Conservation (phyloP, 169 alveolate genomes). For the Ichthyophthirius multifiliis region DNA sequence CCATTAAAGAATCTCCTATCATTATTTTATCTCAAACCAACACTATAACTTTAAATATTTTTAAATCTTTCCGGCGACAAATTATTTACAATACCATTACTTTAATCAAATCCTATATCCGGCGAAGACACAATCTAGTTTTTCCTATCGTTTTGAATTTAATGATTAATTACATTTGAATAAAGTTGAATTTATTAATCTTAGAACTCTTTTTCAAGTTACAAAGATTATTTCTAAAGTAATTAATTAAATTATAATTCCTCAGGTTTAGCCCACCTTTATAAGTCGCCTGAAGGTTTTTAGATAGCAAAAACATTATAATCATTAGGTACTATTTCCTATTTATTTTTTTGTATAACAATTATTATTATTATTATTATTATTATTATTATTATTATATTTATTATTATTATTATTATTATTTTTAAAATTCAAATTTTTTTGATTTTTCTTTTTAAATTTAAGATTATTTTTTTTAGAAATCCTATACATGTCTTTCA, state of each 20-base stretch:
- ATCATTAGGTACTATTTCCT: not conserved
- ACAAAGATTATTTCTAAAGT: not conserved
- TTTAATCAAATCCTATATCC: too few relatives aligned
- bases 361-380: not conserved
- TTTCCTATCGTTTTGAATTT: too few relatives aligned
- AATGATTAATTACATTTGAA: not conserved
- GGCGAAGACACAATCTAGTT: too few relatives aligned
- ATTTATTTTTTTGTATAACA: not conserved
- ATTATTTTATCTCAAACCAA: too few relatives aligned
- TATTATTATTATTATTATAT: not conserved
- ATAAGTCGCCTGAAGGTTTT: not conserved
- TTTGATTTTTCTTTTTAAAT: too few relatives aligned
- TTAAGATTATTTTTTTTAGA: too few relatives aligned
- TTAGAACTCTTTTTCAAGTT: not conserved
- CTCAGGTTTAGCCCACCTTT: not conserved
- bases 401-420: not conserved
- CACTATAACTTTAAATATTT: too few relatives aligned
- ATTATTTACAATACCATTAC: too few relatives aligned
- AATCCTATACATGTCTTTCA: too few relatives aligned
- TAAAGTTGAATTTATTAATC: not conserved
- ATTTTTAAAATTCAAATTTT: not conserved
- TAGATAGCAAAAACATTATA: not conserved
- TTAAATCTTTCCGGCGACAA: too few relatives aligned
- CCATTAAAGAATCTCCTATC: too few relatives aligned
- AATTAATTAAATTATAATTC: not conserved